Evolutionary conservation across 345 rosid genomes (phyloP).

Genomic region (Cardamine resedifolia): DNA sequence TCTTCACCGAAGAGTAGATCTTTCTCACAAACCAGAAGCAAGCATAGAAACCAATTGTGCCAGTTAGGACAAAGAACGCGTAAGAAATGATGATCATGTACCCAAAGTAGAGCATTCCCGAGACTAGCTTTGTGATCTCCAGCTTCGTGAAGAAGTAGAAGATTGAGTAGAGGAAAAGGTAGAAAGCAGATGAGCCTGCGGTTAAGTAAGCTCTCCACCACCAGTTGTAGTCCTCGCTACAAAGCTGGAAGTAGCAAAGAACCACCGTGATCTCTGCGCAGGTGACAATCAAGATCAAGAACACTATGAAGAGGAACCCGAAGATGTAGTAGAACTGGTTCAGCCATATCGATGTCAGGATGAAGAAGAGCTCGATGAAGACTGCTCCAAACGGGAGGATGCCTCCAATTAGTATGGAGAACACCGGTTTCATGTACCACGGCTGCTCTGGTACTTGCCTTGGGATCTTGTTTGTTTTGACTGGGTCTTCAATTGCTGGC

Average conservation of each 20-base stretch:
- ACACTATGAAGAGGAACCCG: conserved; percentile 96
- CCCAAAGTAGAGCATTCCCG: conserved; percentile 89
- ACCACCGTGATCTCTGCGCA: conserved; percentile 95
- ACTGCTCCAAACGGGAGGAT: conserved; percentile 97
- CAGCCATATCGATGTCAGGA: conserved; percentile 94
- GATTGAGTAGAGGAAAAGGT: conserved; percentile 91
- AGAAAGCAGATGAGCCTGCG: conserved; percentile 91
- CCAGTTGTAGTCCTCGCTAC: conserved; percentile 97
- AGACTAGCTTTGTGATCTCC: conserved; percentile 88
- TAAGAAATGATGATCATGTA: conserved; percentile 88
- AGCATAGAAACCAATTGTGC: conserved; percentile 92
- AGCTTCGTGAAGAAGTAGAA: conserved; percentile 96
- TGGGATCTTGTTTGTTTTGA: conserved; percentile 94
- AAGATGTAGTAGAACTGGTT: conserved; percentile 99
- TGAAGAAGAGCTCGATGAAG: conserved; percentile 96
- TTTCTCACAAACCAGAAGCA: conserved; percentile 97
- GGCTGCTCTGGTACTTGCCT: conserved; percentile 94
- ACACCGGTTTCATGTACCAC: conserved; percentile 95
- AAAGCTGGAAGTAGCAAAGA: conserved; percentile 96
- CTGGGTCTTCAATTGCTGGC: conserved; percentile 87
- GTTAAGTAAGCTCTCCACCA: conserved; percentile 99
- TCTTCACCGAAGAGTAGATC: conserved; percentile 93
- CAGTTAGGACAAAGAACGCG: conserved; percentile 90
- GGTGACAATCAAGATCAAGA: conserved; percentile 76
- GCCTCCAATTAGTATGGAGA: conserved; percentile 92